These are phyloP conservation scores for Macrotyloma uniflorum DNA, from an alignment of 306 rosid species.

Conservation along the genomic window DNA sequence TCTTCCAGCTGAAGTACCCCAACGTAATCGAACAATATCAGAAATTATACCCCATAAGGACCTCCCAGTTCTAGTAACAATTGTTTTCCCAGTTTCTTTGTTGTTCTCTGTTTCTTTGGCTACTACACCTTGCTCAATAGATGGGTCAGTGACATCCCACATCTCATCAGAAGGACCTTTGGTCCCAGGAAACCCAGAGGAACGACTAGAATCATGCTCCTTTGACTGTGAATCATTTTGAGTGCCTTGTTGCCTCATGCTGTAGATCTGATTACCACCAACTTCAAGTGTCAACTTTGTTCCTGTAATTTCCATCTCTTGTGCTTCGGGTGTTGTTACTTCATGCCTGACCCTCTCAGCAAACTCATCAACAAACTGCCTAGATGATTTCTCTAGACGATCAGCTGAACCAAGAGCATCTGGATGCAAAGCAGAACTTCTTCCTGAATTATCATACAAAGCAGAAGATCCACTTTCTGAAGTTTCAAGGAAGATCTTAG, in stretches of 20 bases:
- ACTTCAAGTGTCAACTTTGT: constrained; percentile 42
- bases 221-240: constrained; percentile 48
- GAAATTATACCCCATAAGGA: constrained; percentile 68
- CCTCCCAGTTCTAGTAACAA: constrained; percentile 77
- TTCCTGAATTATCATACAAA: constrained; percentile 42
- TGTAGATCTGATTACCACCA: constrained; percentile 40
- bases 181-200: constrained; percentile 64
- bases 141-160: constrained; percentile 68
- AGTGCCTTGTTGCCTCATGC: constrained; percentile 39
- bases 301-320: constrained; percentile 47
- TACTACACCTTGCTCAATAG: constrained; percentile 44
- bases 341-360: constrained; percentile 60
- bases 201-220: constrained; percentile 46
- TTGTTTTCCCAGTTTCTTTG: constrained; percentile 43
- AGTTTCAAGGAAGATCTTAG: constrained; percentile 48
- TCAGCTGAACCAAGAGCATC: constrained; percentile 77
- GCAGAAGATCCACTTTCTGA: constrained; percentile 61
- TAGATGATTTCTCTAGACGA: constrained; percentile 64
- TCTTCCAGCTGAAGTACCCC: constrained; percentile 61
- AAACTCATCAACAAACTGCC: constrained; percentile 67
- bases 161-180: constrained; percentile 84
- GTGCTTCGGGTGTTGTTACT: constrained; percentile 57
- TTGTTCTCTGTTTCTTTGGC: constrained; percentile 54
- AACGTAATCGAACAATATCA: constrained; percentile 68
- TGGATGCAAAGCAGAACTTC: constrained; percentile 44